Percentiles rank a stretch among this genome's conserved stretches.
These are phyloP conservation scores for Adansonia gregorii DNA, from an alignment of 441 rosid genomes.

Conservation along the genomic window DNA sequence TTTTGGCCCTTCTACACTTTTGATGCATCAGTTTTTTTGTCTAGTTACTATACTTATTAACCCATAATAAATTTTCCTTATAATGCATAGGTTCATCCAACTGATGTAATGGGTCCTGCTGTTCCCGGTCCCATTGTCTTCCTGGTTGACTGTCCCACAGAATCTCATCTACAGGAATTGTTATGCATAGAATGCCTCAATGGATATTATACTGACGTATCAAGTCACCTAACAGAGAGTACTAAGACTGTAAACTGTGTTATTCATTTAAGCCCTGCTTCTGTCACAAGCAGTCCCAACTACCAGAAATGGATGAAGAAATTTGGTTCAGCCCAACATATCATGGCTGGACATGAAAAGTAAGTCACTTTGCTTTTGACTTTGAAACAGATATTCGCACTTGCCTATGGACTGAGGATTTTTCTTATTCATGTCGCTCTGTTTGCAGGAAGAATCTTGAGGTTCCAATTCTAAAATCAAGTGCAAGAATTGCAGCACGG, in stretches of 20 bases:
- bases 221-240: constrained; percentile 32
- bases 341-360: constrained; percentile 89
- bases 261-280: constrained; percentile 82
- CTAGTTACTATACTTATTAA: constrained; percentile 13
- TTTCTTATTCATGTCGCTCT: constrained; percentile 20
- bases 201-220: constrained; percentile 50
- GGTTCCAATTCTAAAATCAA: constrained; percentile 76
- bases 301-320: constrained; percentile 84
- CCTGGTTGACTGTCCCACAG: constrained; percentile 92
- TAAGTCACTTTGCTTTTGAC: constrained; percentile 38
- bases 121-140: constrained; percentile 85
- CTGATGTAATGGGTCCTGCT: constrained; percentile 95
- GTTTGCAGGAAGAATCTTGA: constrained; percentile 73
- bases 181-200: constrained; percentile 51
- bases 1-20: constrained; percentile 6
- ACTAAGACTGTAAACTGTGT: constrained; percentile 67
- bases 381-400: constrained; percentile 11
- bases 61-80: constrained; percentile 12
- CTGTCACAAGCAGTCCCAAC: constrained; percentile 51
- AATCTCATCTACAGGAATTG: constrained; percentile 59
- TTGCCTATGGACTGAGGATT: constrained; percentile 28
- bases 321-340: constrained; percentile 72
- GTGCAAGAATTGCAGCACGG: constrained; percentile 83
- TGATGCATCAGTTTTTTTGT: constrained; percentile 23
- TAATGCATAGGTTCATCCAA: constrained; percentile 68